phyloP scores from a whole-genome alignment of 2,329 filamentous ascomycete genomes.

The Ceratocystis albifundus region DNA sequence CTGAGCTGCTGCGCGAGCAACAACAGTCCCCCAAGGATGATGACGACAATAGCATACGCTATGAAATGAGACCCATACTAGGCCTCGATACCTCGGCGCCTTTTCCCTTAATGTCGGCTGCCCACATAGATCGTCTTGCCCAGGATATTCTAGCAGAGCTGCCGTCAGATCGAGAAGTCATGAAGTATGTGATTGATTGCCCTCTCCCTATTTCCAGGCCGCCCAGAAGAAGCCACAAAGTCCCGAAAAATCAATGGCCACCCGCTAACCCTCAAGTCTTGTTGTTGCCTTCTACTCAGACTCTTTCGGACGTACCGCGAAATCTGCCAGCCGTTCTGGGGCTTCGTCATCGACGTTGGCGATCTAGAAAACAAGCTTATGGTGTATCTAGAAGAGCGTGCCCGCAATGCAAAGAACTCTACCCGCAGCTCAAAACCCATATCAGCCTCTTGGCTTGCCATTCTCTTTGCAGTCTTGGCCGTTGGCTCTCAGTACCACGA shows the following conservation, averaged over 20 bases:
- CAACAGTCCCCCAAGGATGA: slow-evolving; percentile 45
- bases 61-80: slow-evolving; percentile 54
- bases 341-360: slow-evolving; percentile 54
- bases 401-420: slow-evolving; percentile 41
- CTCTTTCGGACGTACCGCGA: slow-evolving; percentile 56
- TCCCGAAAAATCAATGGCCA: background rate
- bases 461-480: slow-evolving; percentile 53
- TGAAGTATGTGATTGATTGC: slow-evolving; percentile 44
- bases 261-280: slow-evolving; percentile 12
- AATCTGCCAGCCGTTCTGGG: slow-evolving; percentile 56
- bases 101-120: slow-evolving; percentile 54
- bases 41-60: slow-evolving; percentile 46
- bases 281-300: slow-evolving; percentile 29
- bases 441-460: slow-evolving; percentile 54
- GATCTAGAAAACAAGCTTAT: slow-evolving; percentile 54
- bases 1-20: slow-evolving; percentile 48
- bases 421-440: slow-evolving; percentile 40
- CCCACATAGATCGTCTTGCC: slow-evolving; percentile 48
- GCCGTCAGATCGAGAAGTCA: slow-evolving; percentile 53
- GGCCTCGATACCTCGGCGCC: slow-evolving; percentile 55
- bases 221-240: background rate
- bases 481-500: slow-evolving; percentile 57
- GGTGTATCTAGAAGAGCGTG: slow-evolving; percentile 53
- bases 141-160: slow-evolving; percentile 50
- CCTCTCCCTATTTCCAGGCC: background rate